Percentiles rank a stretch among this genome's conserved stretches.
phyloP scores from a whole-genome alignment of 1,139 yeast species.

The Trichomonascaceae sp. region DNA sequence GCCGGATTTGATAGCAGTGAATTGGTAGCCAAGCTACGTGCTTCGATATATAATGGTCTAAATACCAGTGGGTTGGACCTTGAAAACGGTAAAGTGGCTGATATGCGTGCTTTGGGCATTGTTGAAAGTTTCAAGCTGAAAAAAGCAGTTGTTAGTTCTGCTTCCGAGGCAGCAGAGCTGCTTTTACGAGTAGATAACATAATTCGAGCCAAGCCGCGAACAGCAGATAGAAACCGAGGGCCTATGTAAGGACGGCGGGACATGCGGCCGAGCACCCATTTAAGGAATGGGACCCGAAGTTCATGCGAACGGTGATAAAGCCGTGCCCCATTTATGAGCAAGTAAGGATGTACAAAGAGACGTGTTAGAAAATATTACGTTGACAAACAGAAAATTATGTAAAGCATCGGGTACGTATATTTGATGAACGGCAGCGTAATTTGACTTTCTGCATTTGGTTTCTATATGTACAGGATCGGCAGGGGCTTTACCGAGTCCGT shows the following conservation, averaged over 20 bases:
- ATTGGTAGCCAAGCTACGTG: conserved; percentile 80
- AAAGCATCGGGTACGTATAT: neutral
- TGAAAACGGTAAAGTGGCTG: conserved; percentile 76
- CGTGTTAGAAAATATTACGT: neutral
- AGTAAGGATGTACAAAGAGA: neutral
- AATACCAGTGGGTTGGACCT: conserved; percentile 87
- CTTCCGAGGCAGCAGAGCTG: conserved; percentile 96
- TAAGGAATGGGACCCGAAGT: too few species aligned
- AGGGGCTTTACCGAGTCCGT: too few species aligned
- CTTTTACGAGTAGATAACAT: conserved; percentile 91
- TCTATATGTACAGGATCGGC: neutral
- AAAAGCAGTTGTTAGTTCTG: conserved; percentile 91
- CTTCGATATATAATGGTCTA: conserved; percentile 90
- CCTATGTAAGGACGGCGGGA: conserved; percentile 3
- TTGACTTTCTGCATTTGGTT: neutral
- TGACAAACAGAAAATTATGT: neutral
- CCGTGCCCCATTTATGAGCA: too few species aligned
- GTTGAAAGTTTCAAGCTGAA: conserved; percentile 90
- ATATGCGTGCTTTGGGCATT: conserved; percentile 90
- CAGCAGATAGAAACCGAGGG: conserved; percentile 69
- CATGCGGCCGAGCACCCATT: too few species aligned
- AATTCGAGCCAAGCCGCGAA: conserved; percentile 93
- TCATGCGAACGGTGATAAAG: too few species aligned
- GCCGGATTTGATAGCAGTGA: conserved; percentile 97
- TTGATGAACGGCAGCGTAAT: neutral